Percentiles rank a stretch among this genome's conserved stretches.
phyloP scores from a whole-genome alignment of 441 rosid genomes.

The Gossypium gossypioides region DNA sequence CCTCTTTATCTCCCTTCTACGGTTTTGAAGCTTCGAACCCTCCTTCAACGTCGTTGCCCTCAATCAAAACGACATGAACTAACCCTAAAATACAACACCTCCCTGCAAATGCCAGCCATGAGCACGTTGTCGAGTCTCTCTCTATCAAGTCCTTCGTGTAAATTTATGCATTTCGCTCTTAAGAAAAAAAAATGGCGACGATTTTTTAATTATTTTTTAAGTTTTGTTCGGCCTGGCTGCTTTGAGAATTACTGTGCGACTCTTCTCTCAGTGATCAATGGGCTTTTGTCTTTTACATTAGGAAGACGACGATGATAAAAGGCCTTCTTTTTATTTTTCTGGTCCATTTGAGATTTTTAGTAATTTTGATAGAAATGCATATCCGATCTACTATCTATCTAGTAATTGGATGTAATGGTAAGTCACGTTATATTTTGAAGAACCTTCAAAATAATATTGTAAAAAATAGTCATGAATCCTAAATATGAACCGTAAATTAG shows the following conservation, averaged over 20 bases:
- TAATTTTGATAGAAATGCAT: too few relatives aligned
- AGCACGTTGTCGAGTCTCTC: conserved; percentile 23
- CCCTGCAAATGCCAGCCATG: conserved; percentile 26
- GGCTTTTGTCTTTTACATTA: conserved; percentile 25
- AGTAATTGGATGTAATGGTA: too few relatives aligned
- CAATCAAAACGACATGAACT: conserved; percentile 23
- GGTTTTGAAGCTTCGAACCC: conserved; percentile 27
- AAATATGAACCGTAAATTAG: too few relatives aligned
- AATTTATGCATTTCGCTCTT: conserved; percentile 2
- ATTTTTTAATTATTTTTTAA: neutral
- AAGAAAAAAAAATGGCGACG: neutral
- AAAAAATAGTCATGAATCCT: accelerated
- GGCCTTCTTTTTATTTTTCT: neutral
- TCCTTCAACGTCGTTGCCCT: conserved; percentile 4
- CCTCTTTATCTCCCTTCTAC: conserved; percentile 43
- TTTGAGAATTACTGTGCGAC: neutral
- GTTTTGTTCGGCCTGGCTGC: conserved; percentile 6
- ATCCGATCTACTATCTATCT: too few relatives aligned
- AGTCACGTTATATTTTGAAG: accelerated
- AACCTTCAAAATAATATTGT: too few relatives aligned
- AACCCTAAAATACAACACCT: conserved; percentile 18
- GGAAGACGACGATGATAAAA: conserved; percentile 10
- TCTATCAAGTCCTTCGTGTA: conserved; percentile 9
- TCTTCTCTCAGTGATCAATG: conserved; percentile 15
- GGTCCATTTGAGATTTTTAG: neutral